A percentile compares a stretch with the other conserved stretches of the same genome.
Conservation (phyloP, 179 eudicot genomes). For the Heliamphora pulchella region DNA sequence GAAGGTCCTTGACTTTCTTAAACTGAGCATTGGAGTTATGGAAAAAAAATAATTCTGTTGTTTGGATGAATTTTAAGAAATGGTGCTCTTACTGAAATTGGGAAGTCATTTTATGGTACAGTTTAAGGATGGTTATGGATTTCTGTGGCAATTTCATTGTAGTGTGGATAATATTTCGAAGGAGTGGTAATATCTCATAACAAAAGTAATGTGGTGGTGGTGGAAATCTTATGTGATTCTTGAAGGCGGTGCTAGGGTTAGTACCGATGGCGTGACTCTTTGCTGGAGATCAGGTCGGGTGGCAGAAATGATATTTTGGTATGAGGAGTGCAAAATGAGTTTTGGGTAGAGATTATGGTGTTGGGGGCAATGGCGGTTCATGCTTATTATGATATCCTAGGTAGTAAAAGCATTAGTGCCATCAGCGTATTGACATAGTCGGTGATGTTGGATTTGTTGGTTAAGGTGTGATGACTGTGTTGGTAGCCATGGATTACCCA, state of each 20-base stretch:
- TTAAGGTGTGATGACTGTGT: background rate
- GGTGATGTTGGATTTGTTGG: background rate
- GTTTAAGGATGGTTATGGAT: background rate
- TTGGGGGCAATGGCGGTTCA: background rate
- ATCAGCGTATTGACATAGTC: background rate
- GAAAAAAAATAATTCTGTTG: background rate
- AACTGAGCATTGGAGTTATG: background rate
- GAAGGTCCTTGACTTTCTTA: background rate
- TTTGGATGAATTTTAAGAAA: background rate
- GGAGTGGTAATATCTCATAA: too few relatives aligned
- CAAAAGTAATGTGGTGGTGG: background rate
- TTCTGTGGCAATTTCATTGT: background rate
- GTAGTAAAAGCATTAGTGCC: background rate
- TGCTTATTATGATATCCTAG: background rate
- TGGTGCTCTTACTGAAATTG: background rate
- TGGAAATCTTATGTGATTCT: background rate
- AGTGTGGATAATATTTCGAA: background rate
- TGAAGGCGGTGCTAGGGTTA: background rate
- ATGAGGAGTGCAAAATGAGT: background rate
- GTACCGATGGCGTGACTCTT: background rate
- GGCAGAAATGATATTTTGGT: background rate
- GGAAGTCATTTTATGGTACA: background rate
- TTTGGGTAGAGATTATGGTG: background rate
- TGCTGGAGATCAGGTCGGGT: background rate
- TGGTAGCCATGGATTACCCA: background rate